Percentiles rank a stretch among this genome's conserved stretches.
These are phyloP conservation scores for Penicillium canariense DNA, from an alignment of 495 filamentous ascomycete genomes.

Conservation along the genomic window DNA sequence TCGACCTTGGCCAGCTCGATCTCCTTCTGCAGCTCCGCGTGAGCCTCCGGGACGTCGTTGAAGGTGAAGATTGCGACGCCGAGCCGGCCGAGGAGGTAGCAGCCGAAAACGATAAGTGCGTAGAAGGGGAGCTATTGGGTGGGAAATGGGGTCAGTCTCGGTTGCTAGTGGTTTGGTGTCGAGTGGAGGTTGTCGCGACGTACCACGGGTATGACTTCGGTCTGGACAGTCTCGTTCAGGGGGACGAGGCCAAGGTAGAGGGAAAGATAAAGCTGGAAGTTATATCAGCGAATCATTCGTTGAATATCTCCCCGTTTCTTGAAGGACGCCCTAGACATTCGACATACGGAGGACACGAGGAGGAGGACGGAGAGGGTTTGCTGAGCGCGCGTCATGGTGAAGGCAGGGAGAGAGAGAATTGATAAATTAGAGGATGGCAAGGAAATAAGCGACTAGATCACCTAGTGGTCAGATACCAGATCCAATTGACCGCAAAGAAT, in stretches of 20 bases:
- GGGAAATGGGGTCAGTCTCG: background rate
- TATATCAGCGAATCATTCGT: constrained; percentile 7
- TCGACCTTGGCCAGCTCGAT: constrained; percentile 52
- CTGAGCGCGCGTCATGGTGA: constrained; percentile 85
- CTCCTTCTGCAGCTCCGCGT: constrained; percentile 79
- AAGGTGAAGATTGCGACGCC: constrained; percentile 92
- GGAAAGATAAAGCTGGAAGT: constrained; percentile 74
- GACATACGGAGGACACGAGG: constrained; percentile 77
- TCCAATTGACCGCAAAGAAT: constrained; percentile 18
- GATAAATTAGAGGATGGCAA: background rate
- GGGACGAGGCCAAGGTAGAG: constrained; percentile 84
- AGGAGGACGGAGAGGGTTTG: constrained; percentile 86
- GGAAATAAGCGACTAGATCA: constrained; percentile 5
- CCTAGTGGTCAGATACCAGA: constrained; percentile 2
- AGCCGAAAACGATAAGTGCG: constrained; percentile 85
- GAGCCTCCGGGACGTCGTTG: constrained; percentile 90
- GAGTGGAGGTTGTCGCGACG: constrained; percentile 18
- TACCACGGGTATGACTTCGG: constrained; percentile 54
- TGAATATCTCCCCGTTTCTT: background rate
- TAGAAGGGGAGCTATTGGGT: constrained; percentile 78
- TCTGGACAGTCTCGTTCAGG: constrained; percentile 62
- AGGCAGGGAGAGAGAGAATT: constrained; percentile 2
- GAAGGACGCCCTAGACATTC: background rate
- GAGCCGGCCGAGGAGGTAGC: constrained; percentile 87
- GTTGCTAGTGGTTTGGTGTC: background rate